A percentile compares a stretch with the other conserved stretches of the same genome.
These are phyloP conservation scores for Fusarium nanum DNA, from an alignment of 2,329 filamentous ascomycete genomes.

Conservation along the genomic window DNA sequence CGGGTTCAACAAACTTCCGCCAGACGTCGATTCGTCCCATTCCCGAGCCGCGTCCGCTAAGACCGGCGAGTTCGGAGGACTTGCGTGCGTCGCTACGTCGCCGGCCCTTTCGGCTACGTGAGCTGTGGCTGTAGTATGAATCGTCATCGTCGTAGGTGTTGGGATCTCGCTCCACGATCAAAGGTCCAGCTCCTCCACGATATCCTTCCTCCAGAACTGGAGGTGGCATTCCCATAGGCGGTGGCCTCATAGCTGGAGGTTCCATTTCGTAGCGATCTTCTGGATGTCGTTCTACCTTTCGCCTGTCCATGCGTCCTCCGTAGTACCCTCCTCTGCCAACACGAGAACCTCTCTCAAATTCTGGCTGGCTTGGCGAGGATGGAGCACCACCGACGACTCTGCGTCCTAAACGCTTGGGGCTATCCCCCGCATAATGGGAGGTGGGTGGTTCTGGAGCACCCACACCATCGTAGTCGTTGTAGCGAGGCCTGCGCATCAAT, in stretches of 20 bases:
- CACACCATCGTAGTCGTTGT: slow-evolving; percentile 52
- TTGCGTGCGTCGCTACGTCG: slow-evolving; percentile 48
- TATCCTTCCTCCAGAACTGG: slow-evolving; percentile 37
- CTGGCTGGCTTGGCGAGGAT: slow-evolving; percentile 40
- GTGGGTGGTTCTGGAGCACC: slow-evolving; percentile 54
- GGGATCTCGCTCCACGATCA: slow-evolving; percentile 44
- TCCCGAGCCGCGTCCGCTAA: slow-evolving; percentile 58
- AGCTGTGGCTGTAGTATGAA: slow-evolving; percentile 45
- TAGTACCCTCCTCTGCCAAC: slow-evolving; percentile 56
- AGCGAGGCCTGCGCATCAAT: slow-evolving; percentile 40
- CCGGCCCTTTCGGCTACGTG: slow-evolving; percentile 46
- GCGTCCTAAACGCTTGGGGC: slow-evolving; percentile 58
- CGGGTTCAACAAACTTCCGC: slow-evolving; percentile 60
- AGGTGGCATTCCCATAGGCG: slow-evolving; percentile 52
- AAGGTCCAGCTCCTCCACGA: slow-evolving; percentile 24
- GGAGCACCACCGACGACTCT: slow-evolving; percentile 42
- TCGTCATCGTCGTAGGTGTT: slow-evolving; percentile 51
- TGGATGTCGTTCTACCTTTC: slow-evolving; percentile 63
- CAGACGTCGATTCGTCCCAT: slow-evolving; percentile 62
- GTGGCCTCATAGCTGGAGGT: slow-evolving; percentile 41
- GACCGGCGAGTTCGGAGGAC: slow-evolving; percentile 61
- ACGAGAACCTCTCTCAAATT: slow-evolving; percentile 41
- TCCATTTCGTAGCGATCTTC: slow-evolving; percentile 54
- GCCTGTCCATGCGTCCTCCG: slow-evolving; percentile 60
- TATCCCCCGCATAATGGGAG: slow-evolving; percentile 71